Evolutionary conservation across 768 basidiomycete genomes (phyloP).

Genomic region (Auricularia sp.): DNA sequence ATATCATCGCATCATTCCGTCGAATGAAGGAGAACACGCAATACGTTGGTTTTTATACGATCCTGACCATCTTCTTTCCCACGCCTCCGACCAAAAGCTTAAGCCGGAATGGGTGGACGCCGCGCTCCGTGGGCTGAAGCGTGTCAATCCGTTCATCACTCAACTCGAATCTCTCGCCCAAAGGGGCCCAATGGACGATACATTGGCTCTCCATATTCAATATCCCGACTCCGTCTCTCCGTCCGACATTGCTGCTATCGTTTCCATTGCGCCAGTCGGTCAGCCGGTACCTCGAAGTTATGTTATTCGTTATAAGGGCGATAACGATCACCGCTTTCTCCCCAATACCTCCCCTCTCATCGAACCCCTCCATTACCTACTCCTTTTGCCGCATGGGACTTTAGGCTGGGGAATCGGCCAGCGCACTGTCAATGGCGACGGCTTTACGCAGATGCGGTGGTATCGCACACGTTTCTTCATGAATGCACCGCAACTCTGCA

Average conservation of each 20-base stretch:
- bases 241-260: not conserved
- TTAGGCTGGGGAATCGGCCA: not conserved
- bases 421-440: not conserved
- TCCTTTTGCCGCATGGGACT: not conserved
- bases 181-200: not conserved
- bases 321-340: not conserved
- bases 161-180: not conserved
- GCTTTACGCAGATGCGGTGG: not conserved
- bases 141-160: not conserved
- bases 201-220: not conserved
- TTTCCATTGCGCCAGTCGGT: not conserved
- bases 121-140: not conserved
- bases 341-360: not conserved
- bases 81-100: not conserved
- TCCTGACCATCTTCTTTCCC: not conserved
- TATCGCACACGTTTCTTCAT: constrained; percentile 1
- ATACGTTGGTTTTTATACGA: not conserved
- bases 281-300: not conserved
- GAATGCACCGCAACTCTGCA: not conserved
- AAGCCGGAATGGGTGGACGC: not conserved
- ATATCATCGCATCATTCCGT: not conserved
- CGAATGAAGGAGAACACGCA: not conserved
- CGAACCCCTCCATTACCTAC: not conserved
- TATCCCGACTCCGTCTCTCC: not conserved
- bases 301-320: not conserved